A percentile compares a stretch with the other conserved stretches of the same genome.
Conservation (phyloP, 1,284 basidiomycete genomes). For the Trametes versicolor region DNA sequence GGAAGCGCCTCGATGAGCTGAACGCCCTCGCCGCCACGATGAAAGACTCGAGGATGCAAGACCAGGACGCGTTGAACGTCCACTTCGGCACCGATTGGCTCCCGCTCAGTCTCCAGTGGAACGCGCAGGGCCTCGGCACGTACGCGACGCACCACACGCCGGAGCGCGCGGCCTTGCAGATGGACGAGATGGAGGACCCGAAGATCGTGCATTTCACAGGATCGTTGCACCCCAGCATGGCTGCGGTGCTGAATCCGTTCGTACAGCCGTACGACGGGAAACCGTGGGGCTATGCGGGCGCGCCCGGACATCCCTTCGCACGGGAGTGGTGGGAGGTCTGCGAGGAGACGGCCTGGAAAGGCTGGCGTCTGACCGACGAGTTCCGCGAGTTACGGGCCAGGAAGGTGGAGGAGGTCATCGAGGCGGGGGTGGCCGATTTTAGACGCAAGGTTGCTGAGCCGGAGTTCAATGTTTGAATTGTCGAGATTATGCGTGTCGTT, state of each 20-base stretch:
- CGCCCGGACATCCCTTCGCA: slow-evolving; percentile 60
- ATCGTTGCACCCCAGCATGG: slow-evolving; percentile 57
- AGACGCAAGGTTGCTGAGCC: slow-evolving; percentile 6
- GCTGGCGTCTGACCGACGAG: slow-evolving; percentile 44
- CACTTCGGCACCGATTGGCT: slow-evolving; percentile 55
- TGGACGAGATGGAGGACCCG: slow-evolving; percentile 52
- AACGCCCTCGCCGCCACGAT: slow-evolving; percentile 39
- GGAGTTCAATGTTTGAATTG: background rate
- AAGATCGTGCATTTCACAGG: slow-evolving; percentile 68
- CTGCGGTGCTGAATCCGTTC: slow-evolving; percentile 58
- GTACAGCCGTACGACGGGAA: slow-evolving; percentile 63
- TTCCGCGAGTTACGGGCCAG: slow-evolving; percentile 35
- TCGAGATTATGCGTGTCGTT: no score
- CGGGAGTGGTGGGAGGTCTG: slow-evolving; percentile 58
- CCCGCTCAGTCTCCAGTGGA: slow-evolving; percentile 56
- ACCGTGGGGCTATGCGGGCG: slow-evolving; percentile 66
- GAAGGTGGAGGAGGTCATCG: slow-evolving; percentile 34
- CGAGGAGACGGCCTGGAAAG: slow-evolving; percentile 56
- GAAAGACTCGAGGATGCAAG: slow-evolving; percentile 47
- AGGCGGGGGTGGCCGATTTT: slow-evolving; percentile 21
- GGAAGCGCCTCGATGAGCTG: slow-evolving; percentile 44
- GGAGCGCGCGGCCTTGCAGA: slow-evolving; percentile 48
- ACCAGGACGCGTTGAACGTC: slow-evolving; percentile 64
- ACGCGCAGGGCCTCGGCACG: slow-evolving; percentile 66
- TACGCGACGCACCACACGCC: slow-evolving; percentile 52